Evolutionary conservation across 345 rosid species (phyloP), one percentile per base, ranked within the genome.

Genomic region (Brassica juncea): DNA sequence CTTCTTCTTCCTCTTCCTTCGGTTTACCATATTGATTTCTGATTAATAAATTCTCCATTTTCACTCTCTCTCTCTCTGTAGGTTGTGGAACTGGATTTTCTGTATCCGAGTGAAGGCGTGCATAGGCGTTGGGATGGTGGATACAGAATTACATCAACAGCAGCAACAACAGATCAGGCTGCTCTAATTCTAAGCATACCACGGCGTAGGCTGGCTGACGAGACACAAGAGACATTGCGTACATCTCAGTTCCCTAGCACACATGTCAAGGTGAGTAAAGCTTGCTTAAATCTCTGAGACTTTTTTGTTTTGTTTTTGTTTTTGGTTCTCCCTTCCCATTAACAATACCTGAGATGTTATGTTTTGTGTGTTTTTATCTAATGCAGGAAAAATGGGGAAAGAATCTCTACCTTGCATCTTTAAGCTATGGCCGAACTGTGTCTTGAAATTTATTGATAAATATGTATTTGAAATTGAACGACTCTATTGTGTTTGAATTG

Each of bases 51-150:
- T 32, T 16, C 23, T 42, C 58, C 34, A 11, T 30, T 55, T 7
- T 15, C 16, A 34, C 6, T 15, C 19, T 47, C 6, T 15, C 19
- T 54, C 15, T 31, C 34, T 81, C 11, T 69, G 16, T 68, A 96
- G 99, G 98, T 95, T 49, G 98, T 92, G 74, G 99, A 96, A 79
- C 94, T 96, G 31, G 99, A 96, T 89, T 93, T 96, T 82, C 94
- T 93, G 23, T 96, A 96, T 82, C 99, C 99, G 10, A 96, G 99
- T 77, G 99, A 96, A 84, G 99, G 99, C 44, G 89, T 96, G 70
- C 99, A 96, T 83, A 85, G 91, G 66, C 88, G 97, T 21, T 96
- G 99, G 98, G 98, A 96, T 80, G 70, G 84, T 69, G 98, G 99
- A 67, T 96, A 88, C 72, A 88, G 99, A 62, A 92, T 96, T 52